A percentile compares a stretch with the other conserved stretches of the same genome.
Evolutionary conservation across 148 eudicot genomes (phyloP).

Genomic region (Nepenthes gracilis): DNA sequence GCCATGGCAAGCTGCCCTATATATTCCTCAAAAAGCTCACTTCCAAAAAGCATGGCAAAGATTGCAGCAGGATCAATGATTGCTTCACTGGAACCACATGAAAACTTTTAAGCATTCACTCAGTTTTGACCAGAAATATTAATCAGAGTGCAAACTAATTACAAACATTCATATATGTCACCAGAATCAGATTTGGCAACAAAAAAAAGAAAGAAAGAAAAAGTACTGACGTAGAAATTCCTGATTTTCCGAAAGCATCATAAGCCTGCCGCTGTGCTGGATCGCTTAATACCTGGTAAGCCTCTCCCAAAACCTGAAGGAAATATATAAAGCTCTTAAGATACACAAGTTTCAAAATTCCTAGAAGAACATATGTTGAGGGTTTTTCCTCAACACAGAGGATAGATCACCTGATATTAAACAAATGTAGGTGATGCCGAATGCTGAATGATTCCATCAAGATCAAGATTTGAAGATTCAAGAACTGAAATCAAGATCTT

Average conservation of each 20-base stretch:
- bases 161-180: too few species aligned
- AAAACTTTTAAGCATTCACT: background rate
- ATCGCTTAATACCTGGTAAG: slow-evolving; percentile 96
- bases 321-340: background rate
- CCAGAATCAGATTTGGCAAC: background rate
- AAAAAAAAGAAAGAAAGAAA: slow-evolving; percentile 3
- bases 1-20: slow-evolving; percentile 99
- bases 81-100: slow-evolving; percentile 47
- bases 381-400: too few species aligned
- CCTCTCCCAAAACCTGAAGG: slow-evolving; percentile 84
- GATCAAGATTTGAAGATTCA: too few species aligned
- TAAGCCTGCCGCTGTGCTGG: slow-evolving; percentile 87
- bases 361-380: too few species aligned
- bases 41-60: slow-evolving; percentile 98
- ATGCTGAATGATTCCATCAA: too few species aligned
- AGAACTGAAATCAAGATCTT: too few species aligned
- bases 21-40: slow-evolving; percentile 98
- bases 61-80: slow-evolving; percentile 98
- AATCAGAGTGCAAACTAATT: background rate
- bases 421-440: too few species aligned
- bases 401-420: too few species aligned
- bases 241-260: slow-evolving; percentile 85
- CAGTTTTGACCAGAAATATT: background rate
- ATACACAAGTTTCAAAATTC: too few species aligned
- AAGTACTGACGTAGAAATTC: slow-evolving; percentile 79